A percentile compares a stretch with the other conserved stretches of the same genome.
These are phyloP conservation scores for Xylaria digitata DNA, from an alignment of 2,329 filamentous ascomycete species.

Conservation along the genomic window DNA sequence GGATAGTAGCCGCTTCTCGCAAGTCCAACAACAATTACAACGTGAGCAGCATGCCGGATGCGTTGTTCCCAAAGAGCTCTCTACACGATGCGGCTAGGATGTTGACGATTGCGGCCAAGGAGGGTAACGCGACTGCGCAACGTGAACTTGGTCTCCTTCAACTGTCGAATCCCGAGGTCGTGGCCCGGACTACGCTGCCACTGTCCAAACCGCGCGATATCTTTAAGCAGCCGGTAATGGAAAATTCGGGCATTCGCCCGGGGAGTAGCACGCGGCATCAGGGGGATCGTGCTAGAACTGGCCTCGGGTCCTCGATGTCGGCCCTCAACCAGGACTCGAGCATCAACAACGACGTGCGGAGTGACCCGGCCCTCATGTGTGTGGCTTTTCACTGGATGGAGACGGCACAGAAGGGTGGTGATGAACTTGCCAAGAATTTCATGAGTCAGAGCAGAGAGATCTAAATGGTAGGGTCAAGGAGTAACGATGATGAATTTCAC, in stretches of 20 bases:
- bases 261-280: slow-evolving; percentile 51
- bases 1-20: slow-evolving; percentile 74
- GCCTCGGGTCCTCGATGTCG: slow-evolving; percentile 45
- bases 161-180: slow-evolving; percentile 87
- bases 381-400: slow-evolving; percentile 98
- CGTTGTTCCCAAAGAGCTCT: slow-evolving; percentile 65
- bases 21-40: slow-evolving; percentile 51
- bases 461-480: slow-evolving; percentile 41
- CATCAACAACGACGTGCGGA: slow-evolving; percentile 66
- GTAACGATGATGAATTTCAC: slow-evolving; percentile 29
- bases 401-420: slow-evolving; percentile 84
- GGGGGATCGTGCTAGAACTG: slow-evolving; percentile 47
- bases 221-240: slow-evolving; percentile 89
- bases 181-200: slow-evolving; percentile 83
- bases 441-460: slow-evolving; percentile 72
- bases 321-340: slow-evolving; percentile 46
- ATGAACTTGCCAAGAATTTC: slow-evolving; percentile 84
- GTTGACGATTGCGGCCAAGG: slow-evolving; percentile 93
- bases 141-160: slow-evolving; percentile 94
- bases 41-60: slow-evolving; percentile 48
- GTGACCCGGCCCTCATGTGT: slow-evolving; percentile 90
- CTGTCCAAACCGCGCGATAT: slow-evolving; percentile 87
- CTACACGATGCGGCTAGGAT: slow-evolving; percentile 87
- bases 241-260: slow-evolving; percentile 64
- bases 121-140: slow-evolving; percentile 88